These are phyloP conservation scores for Pythium coloratum DNA, from an alignment of 352 stramenopile species.

Conservation along the genomic window DNA sequence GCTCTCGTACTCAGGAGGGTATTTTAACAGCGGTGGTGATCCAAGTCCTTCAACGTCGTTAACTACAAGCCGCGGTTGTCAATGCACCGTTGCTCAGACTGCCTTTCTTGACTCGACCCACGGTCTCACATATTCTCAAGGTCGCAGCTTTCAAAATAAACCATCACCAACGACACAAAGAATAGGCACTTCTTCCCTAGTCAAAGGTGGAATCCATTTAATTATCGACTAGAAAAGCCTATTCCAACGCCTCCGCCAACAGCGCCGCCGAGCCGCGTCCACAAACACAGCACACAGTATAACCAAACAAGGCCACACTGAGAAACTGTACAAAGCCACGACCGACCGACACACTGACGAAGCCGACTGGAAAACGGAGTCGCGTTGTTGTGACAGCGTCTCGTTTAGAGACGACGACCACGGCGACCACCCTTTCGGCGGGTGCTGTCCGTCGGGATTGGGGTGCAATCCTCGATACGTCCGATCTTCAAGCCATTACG, in stretches of 20 bases:
- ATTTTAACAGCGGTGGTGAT: too few species aligned
- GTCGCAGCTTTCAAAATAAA: too few species aligned
- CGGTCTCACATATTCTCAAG: too few species aligned
- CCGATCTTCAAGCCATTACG: constrained; percentile 99
- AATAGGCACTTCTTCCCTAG: background rate
- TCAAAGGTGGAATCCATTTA: constrained; percentile 6
- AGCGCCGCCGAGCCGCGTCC: background rate
- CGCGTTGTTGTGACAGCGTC: background rate
- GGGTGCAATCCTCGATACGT: constrained; percentile 99
- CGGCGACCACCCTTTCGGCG: constrained; percentile 98
- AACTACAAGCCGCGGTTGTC: too few species aligned
- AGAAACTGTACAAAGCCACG: background rate
- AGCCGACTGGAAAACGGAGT: background rate
- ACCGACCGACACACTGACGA: background rate
- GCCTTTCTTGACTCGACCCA: too few species aligned
- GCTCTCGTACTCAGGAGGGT: too few species aligned
- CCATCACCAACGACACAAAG: too few species aligned
- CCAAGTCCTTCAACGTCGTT: too few species aligned
- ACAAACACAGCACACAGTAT: too few species aligned
- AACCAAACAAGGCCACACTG: background rate
- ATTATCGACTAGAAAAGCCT: constrained; percentile 23
- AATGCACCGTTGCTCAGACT: too few species aligned
- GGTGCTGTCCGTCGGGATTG: constrained; percentile 99
- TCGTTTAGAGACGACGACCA: constrained; percentile 97
- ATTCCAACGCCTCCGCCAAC: too few species aligned